Evolutionary conservation across 495 filamentous ascomycete genomes (phyloP).

Genomic region (Penicillium cataractarum): DNA sequence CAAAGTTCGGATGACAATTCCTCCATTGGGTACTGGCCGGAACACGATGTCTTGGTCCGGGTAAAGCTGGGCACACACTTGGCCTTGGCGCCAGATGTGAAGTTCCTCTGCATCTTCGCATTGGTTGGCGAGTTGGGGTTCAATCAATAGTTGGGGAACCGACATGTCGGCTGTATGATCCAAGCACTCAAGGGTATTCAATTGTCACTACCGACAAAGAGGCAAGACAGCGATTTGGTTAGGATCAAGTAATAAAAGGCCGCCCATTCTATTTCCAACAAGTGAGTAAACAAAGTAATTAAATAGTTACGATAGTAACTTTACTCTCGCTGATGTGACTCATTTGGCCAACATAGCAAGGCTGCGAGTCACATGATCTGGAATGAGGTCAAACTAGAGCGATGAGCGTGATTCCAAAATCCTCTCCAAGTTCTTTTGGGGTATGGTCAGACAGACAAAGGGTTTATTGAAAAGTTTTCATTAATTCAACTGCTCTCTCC

Average conservation of each 20-base stretch:
- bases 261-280: too few species aligned
- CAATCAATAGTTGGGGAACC: slow-evolving; percentile 1
- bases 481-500: too few species aligned
- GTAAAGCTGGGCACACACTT: slow-evolving; percentile 16
- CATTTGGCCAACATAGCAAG: neutral
- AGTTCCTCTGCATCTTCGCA: slow-evolving; percentile 16
- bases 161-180: neutral
- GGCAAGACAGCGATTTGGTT: neutral
- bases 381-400: too few species aligned
- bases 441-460: too few species aligned
- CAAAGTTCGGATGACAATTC: slow-evolving; percentile 18
- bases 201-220: neutral
- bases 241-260: too few species aligned
- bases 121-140: neutral
- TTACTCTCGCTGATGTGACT: neutral
- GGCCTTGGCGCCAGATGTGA: slow-evolving; percentile 22
- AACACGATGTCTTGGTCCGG: slow-evolving; percentile 8
- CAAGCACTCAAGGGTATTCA: neutral
- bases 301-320: too few species aligned
- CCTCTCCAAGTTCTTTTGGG: too few species aligned
- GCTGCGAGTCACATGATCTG: neutral
- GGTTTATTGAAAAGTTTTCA: too few species aligned
- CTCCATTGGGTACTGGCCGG: slow-evolving; percentile 6
- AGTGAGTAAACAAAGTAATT: too few species aligned
- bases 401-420: too few species aligned